Percentiles rank a stretch among this genome's conserved stretches.
phyloP scores from a whole-genome alignment of 768 basidiomycete genomes.

The Russula compacta region DNA sequence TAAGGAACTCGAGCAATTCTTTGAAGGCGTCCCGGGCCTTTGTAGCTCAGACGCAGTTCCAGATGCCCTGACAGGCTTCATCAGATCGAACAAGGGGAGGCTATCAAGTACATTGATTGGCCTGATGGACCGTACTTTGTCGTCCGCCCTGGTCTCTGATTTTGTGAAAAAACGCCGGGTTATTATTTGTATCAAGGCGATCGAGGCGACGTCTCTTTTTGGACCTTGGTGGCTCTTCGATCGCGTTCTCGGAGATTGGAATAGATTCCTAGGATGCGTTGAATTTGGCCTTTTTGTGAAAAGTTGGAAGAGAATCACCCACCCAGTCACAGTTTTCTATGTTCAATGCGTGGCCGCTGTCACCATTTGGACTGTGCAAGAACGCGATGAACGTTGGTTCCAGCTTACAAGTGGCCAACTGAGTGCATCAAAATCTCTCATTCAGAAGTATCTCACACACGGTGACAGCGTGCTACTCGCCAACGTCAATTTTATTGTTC shows the following conservation, averaged over 20 bases:
- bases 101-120: neutral
- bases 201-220: neutral
- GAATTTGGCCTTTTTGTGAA: slow-evolving; percentile 1
- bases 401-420: neutral
- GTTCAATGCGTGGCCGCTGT: neutral
- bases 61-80: neutral
- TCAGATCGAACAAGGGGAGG: neutral
- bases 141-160: neutral
- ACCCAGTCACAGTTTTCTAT: neutral
- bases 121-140: slow-evolving; percentile 1
- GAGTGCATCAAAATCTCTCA: neutral
- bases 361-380: neutral
- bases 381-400: slow-evolving; percentile 1
- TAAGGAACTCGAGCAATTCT: slow-evolving; percentile 1
- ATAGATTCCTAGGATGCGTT: neutral
- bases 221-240: neutral
- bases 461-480: neutral
- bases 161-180: neutral
- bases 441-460: neutral
- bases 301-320: neutral
- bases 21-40: neutral
- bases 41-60: neutral
- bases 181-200: neutral
- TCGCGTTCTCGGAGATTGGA: neutral
- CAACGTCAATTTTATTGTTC: neutral